phyloP scores from a whole-genome alignment of 805 yeast species.

The Myxozyma monticola region DNA sequence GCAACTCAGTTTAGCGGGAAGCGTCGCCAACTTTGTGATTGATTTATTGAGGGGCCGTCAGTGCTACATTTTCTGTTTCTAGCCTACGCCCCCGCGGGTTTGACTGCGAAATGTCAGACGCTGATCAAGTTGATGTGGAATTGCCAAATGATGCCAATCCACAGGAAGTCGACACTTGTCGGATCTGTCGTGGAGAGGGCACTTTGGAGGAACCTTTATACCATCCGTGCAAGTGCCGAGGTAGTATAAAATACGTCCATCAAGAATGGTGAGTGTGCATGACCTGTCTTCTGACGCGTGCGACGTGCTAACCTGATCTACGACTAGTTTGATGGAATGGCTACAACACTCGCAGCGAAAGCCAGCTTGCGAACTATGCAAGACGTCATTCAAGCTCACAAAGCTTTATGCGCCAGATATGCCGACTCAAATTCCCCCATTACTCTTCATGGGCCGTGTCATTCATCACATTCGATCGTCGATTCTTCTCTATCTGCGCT shows the following conservation, averaged over 20 bases:
- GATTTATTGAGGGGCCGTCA: too few relatives aligned
- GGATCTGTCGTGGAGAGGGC: conserved; percentile 94
- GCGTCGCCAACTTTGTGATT: too few relatives aligned
- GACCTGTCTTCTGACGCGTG: not conserved
- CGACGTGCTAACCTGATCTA: not conserved
- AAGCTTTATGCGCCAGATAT: conserved; percentile 63
- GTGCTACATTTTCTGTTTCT: too few relatives aligned
- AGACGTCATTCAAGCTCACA: conserved; percentile 65
- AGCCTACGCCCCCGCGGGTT: too few relatives aligned
- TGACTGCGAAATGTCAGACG: too few relatives aligned
- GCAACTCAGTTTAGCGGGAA: too few relatives aligned
- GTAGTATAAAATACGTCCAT: conserved; percentile 89
- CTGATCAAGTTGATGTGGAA: too few relatives aligned
- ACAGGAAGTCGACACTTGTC: too few relatives aligned
- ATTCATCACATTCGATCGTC: conserved; percentile 28
- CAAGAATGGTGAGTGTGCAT: conserved; percentile 63
- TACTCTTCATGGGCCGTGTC: conserved; percentile 48
- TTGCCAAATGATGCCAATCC: too few relatives aligned
- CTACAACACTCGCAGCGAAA: conserved; percentile 63
- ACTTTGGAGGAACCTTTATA: conserved; percentile 73
- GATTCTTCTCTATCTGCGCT: conserved; percentile 28
- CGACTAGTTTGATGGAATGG: conserved; percentile 68
- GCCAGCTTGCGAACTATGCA: conserved; percentile 84
- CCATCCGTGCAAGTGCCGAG: conserved; percentile 92
- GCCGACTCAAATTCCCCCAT: conserved; percentile 63